Percentiles rank a stretch among this genome's conserved stretches.
Conservation (phyloP, 768 basidiomycete genomes). For the Hygrophorus russula region DNA sequence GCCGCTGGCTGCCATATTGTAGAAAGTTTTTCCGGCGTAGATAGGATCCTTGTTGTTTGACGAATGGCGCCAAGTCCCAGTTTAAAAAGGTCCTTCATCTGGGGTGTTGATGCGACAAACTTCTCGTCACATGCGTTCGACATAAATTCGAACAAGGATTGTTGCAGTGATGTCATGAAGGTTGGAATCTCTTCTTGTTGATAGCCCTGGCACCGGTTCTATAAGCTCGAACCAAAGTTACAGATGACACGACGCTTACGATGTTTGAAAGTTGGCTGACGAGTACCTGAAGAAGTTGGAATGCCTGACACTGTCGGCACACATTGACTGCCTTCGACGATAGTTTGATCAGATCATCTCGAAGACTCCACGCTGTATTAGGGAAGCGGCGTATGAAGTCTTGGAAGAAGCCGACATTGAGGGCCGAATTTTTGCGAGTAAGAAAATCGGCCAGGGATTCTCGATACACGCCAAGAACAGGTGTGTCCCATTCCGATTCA, state of each 20-base stretch:
- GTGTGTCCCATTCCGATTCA: constrained; percentile 29
- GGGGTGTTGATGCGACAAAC: constrained; percentile 39
- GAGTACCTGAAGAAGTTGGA: constrained; percentile 59
- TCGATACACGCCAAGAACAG: constrained; percentile 45
- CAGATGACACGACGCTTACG: constrained; percentile 22
- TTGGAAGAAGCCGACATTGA: constrained; percentile 66
- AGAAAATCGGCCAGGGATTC: constrained; percentile 66
- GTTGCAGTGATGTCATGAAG: constrained; percentile 42
- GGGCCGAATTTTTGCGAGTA: constrained; percentile 67
- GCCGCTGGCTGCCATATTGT: constrained; percentile 47
- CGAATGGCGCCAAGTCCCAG: constrained; percentile 54
- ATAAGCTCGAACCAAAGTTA: constrained; percentile 1
- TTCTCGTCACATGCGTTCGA: constrained; percentile 37
- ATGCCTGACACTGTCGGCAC: constrained; percentile 66
- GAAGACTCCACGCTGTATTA: constrained; percentile 50
- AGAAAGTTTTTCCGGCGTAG: constrained; percentile 17
- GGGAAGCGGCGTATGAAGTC: constrained; percentile 67
- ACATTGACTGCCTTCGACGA: constrained; percentile 55
- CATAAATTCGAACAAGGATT: constrained; percentile 36
- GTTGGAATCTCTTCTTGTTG: constrained; percentile 30
- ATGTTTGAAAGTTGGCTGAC: constrained; percentile 39
- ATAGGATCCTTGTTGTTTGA: constrained; percentile 41
- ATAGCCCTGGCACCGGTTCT: constrained; percentile 10
- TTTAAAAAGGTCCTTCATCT: constrained; percentile 75
- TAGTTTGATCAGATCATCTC: constrained; percentile 45